Percentiles rank a stretch among this genome's conserved stretches.
These are phyloP conservation scores for Phytophthora constricta DNA, from an alignment of 352 stramenopile genomes.

Conservation along the genomic window DNA sequence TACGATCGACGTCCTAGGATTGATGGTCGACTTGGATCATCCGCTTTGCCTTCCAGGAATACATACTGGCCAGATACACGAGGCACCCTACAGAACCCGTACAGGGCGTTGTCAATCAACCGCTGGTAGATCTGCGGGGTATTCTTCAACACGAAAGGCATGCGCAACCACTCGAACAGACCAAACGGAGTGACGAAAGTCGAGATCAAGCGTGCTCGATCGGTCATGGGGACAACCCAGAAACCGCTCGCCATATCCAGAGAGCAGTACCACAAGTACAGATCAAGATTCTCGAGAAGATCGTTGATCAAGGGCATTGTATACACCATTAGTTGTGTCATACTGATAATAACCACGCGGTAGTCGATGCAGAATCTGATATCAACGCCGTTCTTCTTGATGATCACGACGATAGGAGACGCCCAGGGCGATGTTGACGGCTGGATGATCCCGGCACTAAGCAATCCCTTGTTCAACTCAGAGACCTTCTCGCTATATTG, in stretches of 20 bases:
- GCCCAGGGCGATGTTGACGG: slow-evolving; percentile 17
- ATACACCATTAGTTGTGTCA: slow-evolving; percentile 31
- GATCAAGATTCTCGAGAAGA: slow-evolving; percentile 21
- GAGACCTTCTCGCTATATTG: slow-evolving; percentile 20
- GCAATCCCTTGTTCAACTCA: slow-evolving; percentile 15
- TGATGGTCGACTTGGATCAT: neutral
- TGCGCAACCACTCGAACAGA: slow-evolving; percentile 30
- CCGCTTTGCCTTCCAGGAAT: slow-evolving; percentile 8
- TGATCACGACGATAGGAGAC: slow-evolving; percentile 29
- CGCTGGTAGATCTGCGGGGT: slow-evolving; percentile 36
- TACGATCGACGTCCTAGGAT: slow-evolving; percentile 25
- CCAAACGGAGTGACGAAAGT: slow-evolving; percentile 32
- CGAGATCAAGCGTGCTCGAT: slow-evolving; percentile 18
- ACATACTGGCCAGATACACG: slow-evolving; percentile 1
- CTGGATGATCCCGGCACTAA: slow-evolving; percentile 18
- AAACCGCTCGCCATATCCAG: slow-evolving; percentile 32
- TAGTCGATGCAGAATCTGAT: slow-evolving; percentile 33
- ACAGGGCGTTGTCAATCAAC: slow-evolving; percentile 34
- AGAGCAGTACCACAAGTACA: slow-evolving; percentile 26
- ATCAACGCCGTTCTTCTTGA: slow-evolving; percentile 31
- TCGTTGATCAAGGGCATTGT: slow-evolving; percentile 28
- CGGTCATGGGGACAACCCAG: slow-evolving; percentile 30
- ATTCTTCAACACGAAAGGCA: slow-evolving; percentile 34
- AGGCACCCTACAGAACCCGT: neutral
- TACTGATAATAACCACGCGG: neutral